Conservation (phyloP, 176 grass and related monocot species). For the Oryza meyeriana region DNA sequence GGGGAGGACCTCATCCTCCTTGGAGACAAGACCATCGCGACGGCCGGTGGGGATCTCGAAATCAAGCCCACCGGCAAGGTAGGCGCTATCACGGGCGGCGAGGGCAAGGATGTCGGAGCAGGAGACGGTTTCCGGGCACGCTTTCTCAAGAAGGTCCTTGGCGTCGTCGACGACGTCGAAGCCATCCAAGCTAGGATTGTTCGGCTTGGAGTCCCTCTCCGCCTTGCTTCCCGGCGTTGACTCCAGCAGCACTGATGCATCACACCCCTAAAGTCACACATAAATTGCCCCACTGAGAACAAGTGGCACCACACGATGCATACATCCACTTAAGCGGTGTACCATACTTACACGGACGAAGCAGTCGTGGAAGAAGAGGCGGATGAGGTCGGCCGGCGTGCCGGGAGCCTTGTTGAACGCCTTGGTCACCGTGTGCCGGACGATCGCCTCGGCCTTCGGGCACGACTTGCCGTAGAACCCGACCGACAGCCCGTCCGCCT, state of each 20-base stretch:
- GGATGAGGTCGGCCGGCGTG: constrained; percentile 31
- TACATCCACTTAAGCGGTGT: not conserved
- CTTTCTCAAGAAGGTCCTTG: constrained; percentile 25
- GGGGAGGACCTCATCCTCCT: constrained; percentile 21
- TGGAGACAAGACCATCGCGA: constrained; percentile 31
- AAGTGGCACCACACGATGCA: not conserved
- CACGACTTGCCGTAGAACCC: constrained; percentile 35
- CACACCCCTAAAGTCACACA: constrained; percentile 29
- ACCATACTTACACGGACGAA: constrained; percentile 21
- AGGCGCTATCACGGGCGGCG: constrained; percentile 20
- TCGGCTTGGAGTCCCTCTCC: constrained; percentile 20
- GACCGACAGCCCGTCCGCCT: not conserved
- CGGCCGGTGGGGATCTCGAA: constrained; percentile 20
- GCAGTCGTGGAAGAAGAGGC: constrained; percentile 47
- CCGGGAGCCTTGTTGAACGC: constrained; percentile 27
- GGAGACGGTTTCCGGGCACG: constrained; percentile 71
- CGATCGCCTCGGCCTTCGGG: constrained; percentile 24
- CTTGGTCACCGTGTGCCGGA: constrained; percentile 10
- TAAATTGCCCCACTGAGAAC: not conserved
- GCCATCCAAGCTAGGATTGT: constrained; percentile 39
- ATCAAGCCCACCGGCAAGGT: constrained; percentile 14
- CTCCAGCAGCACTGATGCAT: constrained; percentile 46
- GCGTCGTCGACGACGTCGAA: constrained; percentile 36
- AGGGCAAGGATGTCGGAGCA: constrained; percentile 80
- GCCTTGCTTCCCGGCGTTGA: constrained; percentile 22